Percentiles rank a stretch among this genome's conserved stretches.
phyloP scores from a whole-genome alignment of 2,329 filamentous ascomycete genomes.

The Exophiala xenobiotica region DNA sequence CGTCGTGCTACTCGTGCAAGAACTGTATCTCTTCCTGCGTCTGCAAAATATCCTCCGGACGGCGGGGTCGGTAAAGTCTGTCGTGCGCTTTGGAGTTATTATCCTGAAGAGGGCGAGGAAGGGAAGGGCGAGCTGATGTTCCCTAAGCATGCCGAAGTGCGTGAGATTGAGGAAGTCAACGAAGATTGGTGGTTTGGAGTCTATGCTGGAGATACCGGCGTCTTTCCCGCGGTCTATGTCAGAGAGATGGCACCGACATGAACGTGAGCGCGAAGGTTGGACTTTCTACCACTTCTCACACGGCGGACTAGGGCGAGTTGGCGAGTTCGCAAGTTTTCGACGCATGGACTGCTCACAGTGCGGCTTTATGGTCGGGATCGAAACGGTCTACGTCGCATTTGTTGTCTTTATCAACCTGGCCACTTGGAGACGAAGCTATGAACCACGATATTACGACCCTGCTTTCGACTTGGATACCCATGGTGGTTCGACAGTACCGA shows the following conservation, averaged over 20 bases:
- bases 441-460: no score
- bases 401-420: no score
- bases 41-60: conserved; percentile 65
- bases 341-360: no score
- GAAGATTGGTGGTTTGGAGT: conserved; percentile 86
- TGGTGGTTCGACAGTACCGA: no score
- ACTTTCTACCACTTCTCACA: no score
- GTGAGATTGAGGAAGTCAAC: conserved; percentile 82
- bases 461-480: no score
- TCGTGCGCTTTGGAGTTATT: conserved; percentile 74
- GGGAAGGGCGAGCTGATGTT: conserved; percentile 67
- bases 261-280: not conserved
- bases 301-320: no score
- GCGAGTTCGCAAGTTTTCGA: no score
- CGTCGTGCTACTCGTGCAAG: conserved; percentile 18
- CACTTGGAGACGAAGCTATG: no score
- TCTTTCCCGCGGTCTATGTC: conserved; percentile 81
- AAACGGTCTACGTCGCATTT: no score
- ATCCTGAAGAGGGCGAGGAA: conserved; percentile 60
- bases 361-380: no score
- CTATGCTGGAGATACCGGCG: conserved; percentile 74
- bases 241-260: conserved; percentile 37
- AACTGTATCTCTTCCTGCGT: conserved; percentile 9
- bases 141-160: conserved; percentile 76
- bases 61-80: conserved; percentile 68